Evolutionary conservation across 2,329 filamentous ascomycete genomes (phyloP), one percentile per base, ranked within the genome.

Genomic region (Colletotrichum abscissum): DNA sequence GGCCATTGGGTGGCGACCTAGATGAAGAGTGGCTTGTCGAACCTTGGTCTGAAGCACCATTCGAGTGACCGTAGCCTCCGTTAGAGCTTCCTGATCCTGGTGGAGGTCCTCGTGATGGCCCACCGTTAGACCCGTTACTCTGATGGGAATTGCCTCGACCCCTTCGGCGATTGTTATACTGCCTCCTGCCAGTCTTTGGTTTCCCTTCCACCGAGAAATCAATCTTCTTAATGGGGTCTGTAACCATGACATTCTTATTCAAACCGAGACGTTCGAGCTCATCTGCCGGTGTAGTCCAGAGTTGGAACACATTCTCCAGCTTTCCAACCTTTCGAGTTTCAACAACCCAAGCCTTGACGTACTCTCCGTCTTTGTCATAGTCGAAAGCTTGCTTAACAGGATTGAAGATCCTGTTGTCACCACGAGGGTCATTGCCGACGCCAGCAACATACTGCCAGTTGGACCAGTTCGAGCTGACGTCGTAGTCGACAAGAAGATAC

Each of bases 391-490:
- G 94, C 80, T 95, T 95, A 62, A 96, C 90, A 0, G 93, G 93
- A 78, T 96, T 96, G 86, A 95, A 95, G 16, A 93, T 89, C n/a
- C 94, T 86, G 0, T 89, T 89, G 6, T 93, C 89, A 7, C 91
- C 91, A 26, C 93, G 85, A 0, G 93, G 94, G 76, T 96, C 93
- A 75, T 95, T 95, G 8, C 94, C 94, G 0, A 96, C 93, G 0
- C 94, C 94, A 0, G 93, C 88, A 0, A 94, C 90, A 74, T 96
- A 96, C 80, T 95, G 93, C 94, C 93, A 95, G 77, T 95, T 95
- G 11, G 91, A 91, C 93, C 93, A 96, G 76, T 95, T 95, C 72
- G 88, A 92, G 16, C 89, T 90, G 0, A 93, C 88, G 76, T 96
- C 94, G 79, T 95, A 95, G 79, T 97, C 94, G 35, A 92, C 86